Conservation (phyloP, 805 yeast species). For the Candida gorgasii region DNA sequence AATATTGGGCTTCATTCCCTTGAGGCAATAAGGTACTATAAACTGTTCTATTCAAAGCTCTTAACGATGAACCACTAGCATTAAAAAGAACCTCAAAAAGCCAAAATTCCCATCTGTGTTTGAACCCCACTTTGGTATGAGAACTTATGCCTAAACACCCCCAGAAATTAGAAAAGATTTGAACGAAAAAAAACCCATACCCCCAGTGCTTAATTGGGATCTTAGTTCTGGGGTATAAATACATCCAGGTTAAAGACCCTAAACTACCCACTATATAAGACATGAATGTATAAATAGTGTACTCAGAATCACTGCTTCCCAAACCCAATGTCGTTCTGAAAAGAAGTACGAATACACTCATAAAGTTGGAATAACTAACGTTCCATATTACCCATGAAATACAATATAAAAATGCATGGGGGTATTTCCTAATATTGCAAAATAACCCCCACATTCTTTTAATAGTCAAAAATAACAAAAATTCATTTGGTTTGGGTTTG, state of each 20-base stretch:
- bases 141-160: slow-evolving; percentile 36
- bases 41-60: slow-evolving; percentile 37
- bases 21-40: slow-evolving; percentile 40
- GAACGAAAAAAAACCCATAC: slow-evolving; percentile 29
- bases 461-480: slow-evolving; percentile 24
- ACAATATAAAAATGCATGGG: slow-evolving; percentile 36
- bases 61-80: slow-evolving; percentile 33
- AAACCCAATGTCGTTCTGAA: slow-evolving; percentile 42
- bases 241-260: slow-evolving; percentile 42
- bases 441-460: slow-evolving; percentile 26
- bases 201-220: slow-evolving; percentile 37
- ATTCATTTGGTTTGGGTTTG: slow-evolving; percentile 24
- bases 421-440: slow-evolving; percentile 26
- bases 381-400: slow-evolving; percentile 47
- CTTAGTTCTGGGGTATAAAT: slow-evolving; percentile 24
- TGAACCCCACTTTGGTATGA: slow-evolving; percentile 34
- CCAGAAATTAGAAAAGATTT: slow-evolving; percentile 38
- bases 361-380: slow-evolving; percentile 33
- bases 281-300: slow-evolving; percentile 39
- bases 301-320: slow-evolving; percentile 39
- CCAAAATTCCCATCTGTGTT: slow-evolving; percentile 47
- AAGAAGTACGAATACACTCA: slow-evolving; percentile 34
- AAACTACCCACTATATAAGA: slow-evolving; percentile 32
- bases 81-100: slow-evolving; percentile 37
- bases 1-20: slow-evolving; percentile 45